phyloP scores from a whole-genome alignment of 1,139 yeast species.

The Groenewaldozyma sp. region DNA sequence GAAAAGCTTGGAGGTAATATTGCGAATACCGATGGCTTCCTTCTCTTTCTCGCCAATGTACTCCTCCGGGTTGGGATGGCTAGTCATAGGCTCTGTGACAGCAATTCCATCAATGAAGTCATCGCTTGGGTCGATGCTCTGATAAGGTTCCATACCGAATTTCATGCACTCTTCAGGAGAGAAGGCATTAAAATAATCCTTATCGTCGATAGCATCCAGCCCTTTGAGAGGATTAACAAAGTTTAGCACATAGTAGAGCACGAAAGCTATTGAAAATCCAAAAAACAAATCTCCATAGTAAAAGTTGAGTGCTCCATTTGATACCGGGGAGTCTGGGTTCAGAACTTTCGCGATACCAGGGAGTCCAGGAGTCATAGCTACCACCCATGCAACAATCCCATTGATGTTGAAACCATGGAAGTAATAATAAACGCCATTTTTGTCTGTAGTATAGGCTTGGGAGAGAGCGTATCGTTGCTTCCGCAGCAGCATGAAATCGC shows the following conservation, averaged over 20 bases:
- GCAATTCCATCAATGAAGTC: not conserved
- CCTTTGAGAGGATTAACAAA: slow-evolving; percentile 31
- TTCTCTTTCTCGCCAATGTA: not conserved
- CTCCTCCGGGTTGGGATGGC: not conserved
- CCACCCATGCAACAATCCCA: slow-evolving; percentile 34
- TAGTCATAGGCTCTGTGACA: not conserved
- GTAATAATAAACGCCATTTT: slow-evolving; percentile 34
- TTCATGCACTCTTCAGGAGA: slow-evolving; percentile 7
- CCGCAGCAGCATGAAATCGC: slow-evolving; percentile 36
- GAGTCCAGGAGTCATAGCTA: slow-evolving; percentile 35
- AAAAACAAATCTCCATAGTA: slow-evolving; percentile 35
- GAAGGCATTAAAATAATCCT: slow-evolving; percentile 28
- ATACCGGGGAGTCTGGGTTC: slow-evolving; percentile 23
- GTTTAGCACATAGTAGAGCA: slow-evolving; percentile 31
- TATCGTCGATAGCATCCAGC: slow-evolving; percentile 28
- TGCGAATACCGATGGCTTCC: not conserved
- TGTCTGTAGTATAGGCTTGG: slow-evolving; percentile 31
- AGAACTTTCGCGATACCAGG: slow-evolving; percentile 35
- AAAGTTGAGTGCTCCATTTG: slow-evolving; percentile 33
- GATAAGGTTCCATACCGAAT: slow-evolving; percentile 7
- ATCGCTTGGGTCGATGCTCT: not conserved
- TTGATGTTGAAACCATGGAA: slow-evolving; percentile 36
- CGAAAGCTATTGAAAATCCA: slow-evolving; percentile 35
- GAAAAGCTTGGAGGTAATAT: too few relatives aligned
- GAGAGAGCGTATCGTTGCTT: slow-evolving; percentile 27